These are phyloP conservation scores for Boletus vermiculosoides DNA, from an alignment of 768 basidiomycete species.

Conservation along the genomic window DNA sequence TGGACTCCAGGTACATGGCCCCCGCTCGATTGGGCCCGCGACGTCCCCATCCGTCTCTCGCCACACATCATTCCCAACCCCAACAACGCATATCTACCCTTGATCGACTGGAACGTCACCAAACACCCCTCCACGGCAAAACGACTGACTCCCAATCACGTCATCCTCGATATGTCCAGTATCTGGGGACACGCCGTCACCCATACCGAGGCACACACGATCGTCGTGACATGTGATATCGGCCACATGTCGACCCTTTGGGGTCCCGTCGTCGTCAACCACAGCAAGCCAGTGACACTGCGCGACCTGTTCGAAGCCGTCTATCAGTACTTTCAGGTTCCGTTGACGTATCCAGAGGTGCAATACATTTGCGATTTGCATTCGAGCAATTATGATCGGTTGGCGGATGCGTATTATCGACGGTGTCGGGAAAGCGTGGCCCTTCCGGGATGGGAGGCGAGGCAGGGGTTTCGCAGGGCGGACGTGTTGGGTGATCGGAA, in stretches of 20 bases:
- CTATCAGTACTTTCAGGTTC: slow-evolving; percentile 46
- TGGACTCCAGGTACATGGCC: slow-evolving; percentile 32
- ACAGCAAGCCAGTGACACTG: slow-evolving; percentile 36
- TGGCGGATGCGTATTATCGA: slow-evolving; percentile 30
- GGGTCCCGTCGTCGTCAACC: slow-evolving; percentile 49
- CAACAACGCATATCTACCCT: slow-evolving; percentile 26
- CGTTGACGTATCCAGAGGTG: slow-evolving; percentile 36
- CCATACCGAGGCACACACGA: slow-evolving; percentile 14
- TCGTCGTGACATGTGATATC: slow-evolving; percentile 27
- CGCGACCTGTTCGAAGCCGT: slow-evolving; percentile 49
- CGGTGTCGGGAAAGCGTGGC: slow-evolving; percentile 42
- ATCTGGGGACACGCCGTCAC: slow-evolving; percentile 23
- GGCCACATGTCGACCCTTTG: slow-evolving; percentile 35
- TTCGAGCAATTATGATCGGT: slow-evolving; percentile 17
- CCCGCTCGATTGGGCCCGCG: slow-evolving; percentile 22
- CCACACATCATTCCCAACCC: slow-evolving; percentile 35
- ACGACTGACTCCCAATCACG: slow-evolving; percentile 30
- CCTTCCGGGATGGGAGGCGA: slow-evolving; percentile 39
- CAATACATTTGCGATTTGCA: slow-evolving; percentile 17
- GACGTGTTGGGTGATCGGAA: slow-evolving; percentile 50
- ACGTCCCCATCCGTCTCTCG: slow-evolving; percentile 25
- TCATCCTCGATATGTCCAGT: slow-evolving; percentile 19
- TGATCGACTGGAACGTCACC: slow-evolving; percentile 38
- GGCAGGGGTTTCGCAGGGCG: slow-evolving; percentile 44
- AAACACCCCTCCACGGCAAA: slow-evolving; percentile 33